Conservation (phyloP, 805 yeast species). For the Metschnikowia proteae region DNA sequence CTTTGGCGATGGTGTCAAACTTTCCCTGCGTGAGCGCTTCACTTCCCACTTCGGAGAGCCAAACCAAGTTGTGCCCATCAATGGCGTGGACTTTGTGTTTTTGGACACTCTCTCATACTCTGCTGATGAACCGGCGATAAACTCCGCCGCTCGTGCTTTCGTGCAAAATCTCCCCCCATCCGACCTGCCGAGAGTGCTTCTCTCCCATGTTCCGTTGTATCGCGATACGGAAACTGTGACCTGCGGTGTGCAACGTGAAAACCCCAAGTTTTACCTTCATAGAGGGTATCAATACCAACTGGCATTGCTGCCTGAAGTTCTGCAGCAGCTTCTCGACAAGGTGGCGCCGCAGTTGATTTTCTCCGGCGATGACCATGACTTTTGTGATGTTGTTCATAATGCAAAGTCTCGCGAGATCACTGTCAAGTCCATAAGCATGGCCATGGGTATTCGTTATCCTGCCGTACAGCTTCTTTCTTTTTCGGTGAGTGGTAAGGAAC, state of each 20-base stretch:
- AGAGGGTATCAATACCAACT: conserved; percentile 27
- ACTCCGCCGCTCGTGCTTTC: conserved; percentile 14
- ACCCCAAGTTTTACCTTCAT: conserved; percentile 12
- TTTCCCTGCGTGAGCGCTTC: conserved; percentile 26
- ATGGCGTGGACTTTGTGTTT: conserved; percentile 30
- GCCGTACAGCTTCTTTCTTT: conserved; percentile 39
- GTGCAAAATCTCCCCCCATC: conserved; percentile 9
- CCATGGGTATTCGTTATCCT: conserved; percentile 39
- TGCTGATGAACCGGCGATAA: conserved; percentile 13
- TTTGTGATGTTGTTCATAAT: conserved; percentile 19
- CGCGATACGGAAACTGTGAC: conserved; percentile 15
- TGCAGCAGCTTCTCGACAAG: conserved; percentile 14
- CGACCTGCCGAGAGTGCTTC: conserved; percentile 19
- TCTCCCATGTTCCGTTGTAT: conserved; percentile 25
- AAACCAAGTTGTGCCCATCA: conserved; percentile 23
- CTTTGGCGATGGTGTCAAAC: conserved; percentile 24
- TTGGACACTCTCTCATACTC: conserved; percentile 22
- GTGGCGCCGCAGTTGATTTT: conserved; percentile 22
- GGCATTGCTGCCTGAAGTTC: conserved; percentile 17
- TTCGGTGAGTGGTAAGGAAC: conserved; percentile 6
- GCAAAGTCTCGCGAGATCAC: conserved; percentile 30
- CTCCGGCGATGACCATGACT: conserved; percentile 29
- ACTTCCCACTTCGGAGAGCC: conserved; percentile 29
- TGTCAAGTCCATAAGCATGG: conserved; percentile 39
- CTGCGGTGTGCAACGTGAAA: conserved; percentile 25